Evolutionary conservation across 805 yeast genomes (phyloP), one percentile per base, ranked within the genome.

Genomic region (Saturnispora zaruensis): DNA sequence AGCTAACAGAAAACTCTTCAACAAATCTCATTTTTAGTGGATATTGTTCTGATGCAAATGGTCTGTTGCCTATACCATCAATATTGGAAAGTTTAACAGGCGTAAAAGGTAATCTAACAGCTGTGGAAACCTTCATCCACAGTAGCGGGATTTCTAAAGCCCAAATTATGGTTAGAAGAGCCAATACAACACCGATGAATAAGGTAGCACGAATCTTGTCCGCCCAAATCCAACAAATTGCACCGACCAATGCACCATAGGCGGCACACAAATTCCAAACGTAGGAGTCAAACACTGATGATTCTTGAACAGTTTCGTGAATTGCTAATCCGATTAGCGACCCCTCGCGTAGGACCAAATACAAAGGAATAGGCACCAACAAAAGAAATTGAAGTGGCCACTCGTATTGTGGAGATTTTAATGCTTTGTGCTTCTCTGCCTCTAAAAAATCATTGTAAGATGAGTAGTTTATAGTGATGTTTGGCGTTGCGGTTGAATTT

Each of bases 301-400:
- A 77, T 60, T 88, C 96, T 59, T 83, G 88, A 20, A 79, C 74
- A 0, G 90, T 78, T 65, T 87, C 88, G 58, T 76, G 76, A 20
- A 84, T 53, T 0, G 87, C 93, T 51, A 80, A 81, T 32, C 87
- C 60, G 2, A 81, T 58, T 51, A 85, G 64, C 51, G 72, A 75
- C 5, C 84, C 82, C 34, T 74, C 65, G 50, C 77, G 74, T 57
- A 78, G 74, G n/a, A 81, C 59, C 33, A 82, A 59, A 32, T 76
- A 72, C 3, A 81, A 68, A 1, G 84, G 67, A 13, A 83, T 47
- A 2, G 96, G 96, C 13, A 84, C 87, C 16, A 83, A 62, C 1
- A 81, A 53, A 30, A 86, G 55, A 58, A 78, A 87, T 63, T 89
- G 96, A 16, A 87, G 55, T 14, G 82, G 73, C 96, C 96, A 89